Percentiles rank a stretch among this genome's conserved stretches.
Conservation (phyloP, 1,284 basidiomycete species). For the Apiotrichum gracile region DNA sequence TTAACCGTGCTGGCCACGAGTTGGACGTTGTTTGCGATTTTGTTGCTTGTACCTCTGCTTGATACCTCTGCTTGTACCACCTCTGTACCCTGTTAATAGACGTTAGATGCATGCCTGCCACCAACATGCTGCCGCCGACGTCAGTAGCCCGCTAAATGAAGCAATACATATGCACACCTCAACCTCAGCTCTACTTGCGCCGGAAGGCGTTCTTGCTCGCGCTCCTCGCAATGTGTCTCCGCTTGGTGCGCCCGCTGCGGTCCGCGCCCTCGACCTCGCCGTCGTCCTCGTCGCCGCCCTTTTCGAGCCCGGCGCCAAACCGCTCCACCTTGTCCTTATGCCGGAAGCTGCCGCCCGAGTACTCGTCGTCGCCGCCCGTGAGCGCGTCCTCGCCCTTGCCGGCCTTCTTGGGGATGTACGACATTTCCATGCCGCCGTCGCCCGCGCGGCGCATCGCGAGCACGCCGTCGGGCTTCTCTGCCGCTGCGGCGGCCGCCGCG, state of each 20-base stretch:
- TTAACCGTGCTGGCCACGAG: too few species aligned
- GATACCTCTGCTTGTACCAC: too few species aligned
- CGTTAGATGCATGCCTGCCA: too few species aligned
- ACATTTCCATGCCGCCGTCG: constrained; percentile 53
- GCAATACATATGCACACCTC: neutral
- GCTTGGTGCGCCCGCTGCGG: constrained; percentile 58
- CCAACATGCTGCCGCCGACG: too few species aligned
- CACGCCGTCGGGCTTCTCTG: constrained; percentile 27
- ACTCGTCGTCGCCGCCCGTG: constrained; percentile 33
- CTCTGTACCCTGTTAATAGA: too few species aligned
- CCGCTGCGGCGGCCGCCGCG: neutral
- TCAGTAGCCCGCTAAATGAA: too few species aligned
- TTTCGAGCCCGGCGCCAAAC: constrained; percentile 82
- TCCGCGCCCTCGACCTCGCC: constrained; percentile 53
- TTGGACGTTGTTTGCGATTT: too few species aligned
- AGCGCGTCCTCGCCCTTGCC: constrained; percentile 6
- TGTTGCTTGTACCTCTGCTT: too few species aligned
- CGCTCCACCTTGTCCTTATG: constrained; percentile 59
- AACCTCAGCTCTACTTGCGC: constrained; percentile 5
- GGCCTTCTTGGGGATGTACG: constrained; percentile 46
- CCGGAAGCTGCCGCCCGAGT: constrained; percentile 39
- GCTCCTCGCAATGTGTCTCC: constrained; percentile 68
- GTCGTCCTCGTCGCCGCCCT: constrained; percentile 54
- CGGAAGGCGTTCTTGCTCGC: constrained; percentile 80
- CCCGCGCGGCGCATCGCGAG: constrained; percentile 38